Percentiles rank a stretch among this genome's conserved stretches.
phyloP scores from a whole-genome alignment of 495 filamentous ascomycete genomes.

The Niebla homalea region DNA sequence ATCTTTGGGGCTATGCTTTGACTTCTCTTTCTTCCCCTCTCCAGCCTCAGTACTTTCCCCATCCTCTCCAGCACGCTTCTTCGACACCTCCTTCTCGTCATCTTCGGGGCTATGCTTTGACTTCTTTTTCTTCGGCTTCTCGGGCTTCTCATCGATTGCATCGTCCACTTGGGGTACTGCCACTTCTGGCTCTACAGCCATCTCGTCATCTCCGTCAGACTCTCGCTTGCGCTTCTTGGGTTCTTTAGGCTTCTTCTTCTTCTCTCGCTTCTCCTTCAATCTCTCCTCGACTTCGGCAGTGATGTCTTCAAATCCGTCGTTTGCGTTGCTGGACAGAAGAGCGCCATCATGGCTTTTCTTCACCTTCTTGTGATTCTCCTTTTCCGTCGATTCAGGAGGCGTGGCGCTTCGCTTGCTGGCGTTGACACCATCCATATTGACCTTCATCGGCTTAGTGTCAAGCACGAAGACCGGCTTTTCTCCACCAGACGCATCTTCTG shows the following conservation, averaged over 20 bases:
- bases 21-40: conserved; percentile 6
- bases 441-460: conserved; percentile 17
- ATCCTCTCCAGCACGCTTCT: conserved; percentile 3
- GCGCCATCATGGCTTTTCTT: conserved; percentile 13
- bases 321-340: background rate
- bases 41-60: background rate
- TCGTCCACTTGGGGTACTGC: background rate
- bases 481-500: background rate
- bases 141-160: background rate
- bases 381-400: conserved; percentile 5
- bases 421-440: conserved; percentile 11
- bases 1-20: too few species aligned
- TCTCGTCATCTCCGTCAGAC: conserved; percentile 3
- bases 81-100: background rate
- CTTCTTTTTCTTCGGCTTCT: conserved; percentile 7
- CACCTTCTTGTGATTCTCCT: conserved; percentile 15
- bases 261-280: conserved; percentile 23
- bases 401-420: conserved; percentile 8
- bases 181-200: background rate
- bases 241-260: conserved; percentile 14
- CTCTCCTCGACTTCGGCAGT: conserved; percentile 24
- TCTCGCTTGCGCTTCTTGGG: conserved; percentile 26
- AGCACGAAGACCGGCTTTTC: conserved; percentile 15
- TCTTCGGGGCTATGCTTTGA: background rate
- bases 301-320: conserved; percentile 23